Evolutionary conservation across 768 basidiomycete genomes (phyloP), one percentile per base, ranked within the genome.

Genomic region (Tulasnella sp.): DNA sequence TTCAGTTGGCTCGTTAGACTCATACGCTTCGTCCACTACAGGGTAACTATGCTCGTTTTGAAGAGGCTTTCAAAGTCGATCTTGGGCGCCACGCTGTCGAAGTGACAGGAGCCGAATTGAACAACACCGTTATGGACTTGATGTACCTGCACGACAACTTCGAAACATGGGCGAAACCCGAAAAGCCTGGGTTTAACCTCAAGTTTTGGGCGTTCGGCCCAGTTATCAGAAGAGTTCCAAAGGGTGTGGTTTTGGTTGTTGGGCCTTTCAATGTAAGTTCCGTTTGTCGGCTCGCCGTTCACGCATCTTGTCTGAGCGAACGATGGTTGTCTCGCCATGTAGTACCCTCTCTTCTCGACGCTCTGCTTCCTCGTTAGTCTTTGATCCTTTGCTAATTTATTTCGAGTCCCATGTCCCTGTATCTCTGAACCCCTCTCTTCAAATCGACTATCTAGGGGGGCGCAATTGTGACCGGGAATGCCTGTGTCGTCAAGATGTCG

Each of bases 401-500:
- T n/a, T n/a, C n/a, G n/a, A n/a, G n/a, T n/a, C n/a, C n/a, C n/a
- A n/a, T n/a, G n/a, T n/a, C n/a, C 4, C n/a, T 9, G n/a, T n/a
- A 52, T 52, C 5, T 52, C 52, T 52, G 52, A 52, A 52, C 1
- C 5, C n/a, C n/a, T 52, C 24, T 12, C 24, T 10, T 24, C 8
- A 8, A 52, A 52, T 52, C 52, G 34, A 7, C 40, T 18, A 4
- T 46, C 19, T 58, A 83, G 83, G 79, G 83, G 71, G 92, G 91
- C 9, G 95, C 95, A 0, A 89, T 97, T 52, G 92, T 94, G 0
- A 93, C 94, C 2, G 95, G 95, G 7, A 92, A 91, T 82, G 87
- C 92, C 0, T 90, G 89, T 3, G 85, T 92, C 8, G 72, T 95
- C 75, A 96, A 96, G 84, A 93, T 93, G 0, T 93, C 95, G 0